phyloP scores from a whole-genome alignment of 73 alveolate species.

The Paramecium primaurelia region DNA sequence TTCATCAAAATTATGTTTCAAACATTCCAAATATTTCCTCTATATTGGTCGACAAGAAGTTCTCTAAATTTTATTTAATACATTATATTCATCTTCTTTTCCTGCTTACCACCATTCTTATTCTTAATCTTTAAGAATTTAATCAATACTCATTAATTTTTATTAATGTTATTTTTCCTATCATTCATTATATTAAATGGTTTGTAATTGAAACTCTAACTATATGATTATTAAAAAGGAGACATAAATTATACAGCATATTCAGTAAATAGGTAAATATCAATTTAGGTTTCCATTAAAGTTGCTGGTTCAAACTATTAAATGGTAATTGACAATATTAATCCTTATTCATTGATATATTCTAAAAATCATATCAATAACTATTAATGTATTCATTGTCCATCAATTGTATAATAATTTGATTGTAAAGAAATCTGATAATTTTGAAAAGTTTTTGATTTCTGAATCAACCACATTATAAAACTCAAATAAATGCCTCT shows the following conservation, averaged over 20 bases:
- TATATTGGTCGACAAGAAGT: not conserved
- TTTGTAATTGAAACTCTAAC: not conserved
- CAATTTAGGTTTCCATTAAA: not conserved
- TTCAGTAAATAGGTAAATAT: not conserved
- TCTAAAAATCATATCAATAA: not conserved
- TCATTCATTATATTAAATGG: not conserved
- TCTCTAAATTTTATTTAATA: not conserved
- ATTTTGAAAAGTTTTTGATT: not conserved
- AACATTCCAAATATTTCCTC: conserved; percentile 21
- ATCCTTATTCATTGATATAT: not conserved
- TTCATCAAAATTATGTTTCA: not conserved
- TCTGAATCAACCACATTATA: not conserved
- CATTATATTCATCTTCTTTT: conserved; percentile 32
- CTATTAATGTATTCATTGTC: not conserved
- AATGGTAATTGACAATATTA: not conserved
- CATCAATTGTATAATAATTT: not conserved
- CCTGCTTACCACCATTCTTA: conserved; percentile 44
- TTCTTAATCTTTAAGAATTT: not conserved
- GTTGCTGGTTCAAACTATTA: not conserved
- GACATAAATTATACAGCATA: not conserved
- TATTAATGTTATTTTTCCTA: not conserved
- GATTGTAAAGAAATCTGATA: not conserved
- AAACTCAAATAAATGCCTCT: not conserved
- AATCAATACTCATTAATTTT: conserved; percentile 7
- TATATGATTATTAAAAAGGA: not conserved